Percentiles rank a stretch among this genome's conserved stretches.
phyloP scores from a whole-genome alignment of 306 rosid species.

The Quercus engelmannii region DNA sequence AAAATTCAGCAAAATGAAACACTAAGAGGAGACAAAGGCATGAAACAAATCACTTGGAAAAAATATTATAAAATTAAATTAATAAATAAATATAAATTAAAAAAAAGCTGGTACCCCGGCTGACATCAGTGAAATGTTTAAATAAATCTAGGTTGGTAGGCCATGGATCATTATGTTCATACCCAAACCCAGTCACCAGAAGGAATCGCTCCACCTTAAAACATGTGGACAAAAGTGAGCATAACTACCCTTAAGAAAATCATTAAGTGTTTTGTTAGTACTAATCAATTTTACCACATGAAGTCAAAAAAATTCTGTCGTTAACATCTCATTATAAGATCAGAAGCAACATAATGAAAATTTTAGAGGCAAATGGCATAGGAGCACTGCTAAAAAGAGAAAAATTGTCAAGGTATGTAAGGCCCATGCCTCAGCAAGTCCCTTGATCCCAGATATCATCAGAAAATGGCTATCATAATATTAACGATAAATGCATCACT shows the following conservation, averaged over 20 bases:
- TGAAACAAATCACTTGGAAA: neutral
- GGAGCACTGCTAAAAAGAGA: neutral
- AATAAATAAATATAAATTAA: neutral
- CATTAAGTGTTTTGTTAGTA: neutral
- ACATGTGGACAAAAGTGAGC: constrained; percentile 9
- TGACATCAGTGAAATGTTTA: constrained; percentile 88
- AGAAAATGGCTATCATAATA: neutral
- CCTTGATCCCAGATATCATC: neutral
- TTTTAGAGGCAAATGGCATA: neutral
- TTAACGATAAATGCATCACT: neutral
- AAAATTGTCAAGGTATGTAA: neutral
- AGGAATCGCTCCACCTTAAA: constrained; percentile 84
- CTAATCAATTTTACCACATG: neutral
- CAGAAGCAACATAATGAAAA: neutral
- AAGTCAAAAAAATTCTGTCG: neutral
- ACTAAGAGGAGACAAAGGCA: neutral
- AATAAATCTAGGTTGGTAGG: constrained; percentile 79
- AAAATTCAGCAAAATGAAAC: constrained; percentile 1
- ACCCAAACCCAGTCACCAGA: constrained; percentile 94
- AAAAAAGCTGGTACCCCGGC: constrained; percentile 71
- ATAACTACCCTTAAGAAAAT: neutral
- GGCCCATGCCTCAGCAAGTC: neutral
- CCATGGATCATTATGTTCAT: constrained; percentile 95
- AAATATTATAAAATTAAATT: neutral
- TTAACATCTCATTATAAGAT: neutral